Base-by-base conservation (phyloP, 2,329 filamentous ascomycete genomes). In the Sporothrix sp. region DNA sequence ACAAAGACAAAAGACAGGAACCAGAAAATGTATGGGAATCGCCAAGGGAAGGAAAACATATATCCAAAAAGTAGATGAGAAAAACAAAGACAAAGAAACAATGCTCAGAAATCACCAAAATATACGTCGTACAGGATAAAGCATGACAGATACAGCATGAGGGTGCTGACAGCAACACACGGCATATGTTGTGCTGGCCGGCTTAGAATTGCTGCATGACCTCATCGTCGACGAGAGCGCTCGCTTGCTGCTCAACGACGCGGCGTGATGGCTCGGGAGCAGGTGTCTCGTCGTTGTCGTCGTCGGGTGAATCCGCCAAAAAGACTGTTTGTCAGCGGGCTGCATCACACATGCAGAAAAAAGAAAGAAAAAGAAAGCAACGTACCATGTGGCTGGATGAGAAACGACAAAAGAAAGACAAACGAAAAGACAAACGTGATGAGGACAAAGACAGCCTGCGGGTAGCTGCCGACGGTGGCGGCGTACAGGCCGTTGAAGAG, bases 401-500 rank as follows among this genome's bases (percentile, higher is more conserved):
- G 77, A 65, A 83, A 84, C 60, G 81, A 85, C 49, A 80, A 73
- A 2, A 82, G 47, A 27, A 91, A 74, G 0, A 82, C 82, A 8
- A 82, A 21, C 1, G 69, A 76, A 63, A 95, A 95, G 0, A 86
- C 71, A 7, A 68, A 67, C 1, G 77, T 71, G 39, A 97, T 66
- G 45, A 85, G 78, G 8, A 94, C 78, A 64, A 96, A 96, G 1
- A 95, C 83, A 1, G 87, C 81, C 65, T 93, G 87, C 0, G 87
- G 81, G 57, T 85, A 91, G 1, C 69, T 80, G 18, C 76, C 80
- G 1, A 96, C 87, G 0, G 93, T 97, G 2, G 76, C 71, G 13
- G 84, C 85, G 63, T 95, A 98, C 9, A 97, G 79, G 5, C 86
- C 78, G 61, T 93, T 95, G 67, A 96, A 95, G 1, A 91, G 62